A percentile compares a stretch with the other conserved stretches of the same genome.
These are phyloP conservation scores for Elsinoe ampelina DNA, from an alignment of 2,329 filamentous ascomycete species.

Conservation along the genomic window DNA sequence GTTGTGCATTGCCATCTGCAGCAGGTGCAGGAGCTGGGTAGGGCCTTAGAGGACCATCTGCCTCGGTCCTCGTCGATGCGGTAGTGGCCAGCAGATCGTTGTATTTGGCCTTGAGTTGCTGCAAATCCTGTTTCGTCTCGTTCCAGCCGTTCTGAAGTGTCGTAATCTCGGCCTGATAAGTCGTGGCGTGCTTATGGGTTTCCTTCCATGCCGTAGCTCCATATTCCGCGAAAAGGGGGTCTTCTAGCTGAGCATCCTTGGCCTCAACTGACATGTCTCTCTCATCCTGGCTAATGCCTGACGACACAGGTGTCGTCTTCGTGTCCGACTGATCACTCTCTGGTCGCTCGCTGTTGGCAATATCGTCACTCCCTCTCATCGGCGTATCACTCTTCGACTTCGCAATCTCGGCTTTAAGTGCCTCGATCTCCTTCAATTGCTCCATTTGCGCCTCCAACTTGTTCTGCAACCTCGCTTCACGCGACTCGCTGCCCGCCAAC, in stretches of 20 bases:
- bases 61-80: background rate
- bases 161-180: conserved; percentile 38
- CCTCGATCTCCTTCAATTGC: conserved; percentile 51
- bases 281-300: conserved; percentile 43
- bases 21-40: background rate
- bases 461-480: conserved; percentile 55
- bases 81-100: background rate
- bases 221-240: conserved; percentile 13
- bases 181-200: conserved; percentile 41
- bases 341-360: conserved; percentile 50
- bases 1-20: background rate
- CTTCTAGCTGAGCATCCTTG: conserved; percentile 40
- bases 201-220: conserved; percentile 20
- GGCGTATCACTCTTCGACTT: conserved; percentile 53
- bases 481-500: conserved; percentile 59
- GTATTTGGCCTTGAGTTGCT: conserved; percentile 12
- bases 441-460: conserved; percentile 55
- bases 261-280: conserved; percentile 39
- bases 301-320: conserved; percentile 42
- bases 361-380: conserved; percentile 56
- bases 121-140: conserved; percentile 19
- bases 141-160: conserved; percentile 45
- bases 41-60: background rate
- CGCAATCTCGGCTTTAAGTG: conserved; percentile 50
- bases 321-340: conserved; percentile 51